Evolutionary conservation across 2,329 filamentous ascomycete genomes (phyloP), one percentile per base, ranked within the genome.

Genomic region (Emmonsiellopsis sp.): DNA sequence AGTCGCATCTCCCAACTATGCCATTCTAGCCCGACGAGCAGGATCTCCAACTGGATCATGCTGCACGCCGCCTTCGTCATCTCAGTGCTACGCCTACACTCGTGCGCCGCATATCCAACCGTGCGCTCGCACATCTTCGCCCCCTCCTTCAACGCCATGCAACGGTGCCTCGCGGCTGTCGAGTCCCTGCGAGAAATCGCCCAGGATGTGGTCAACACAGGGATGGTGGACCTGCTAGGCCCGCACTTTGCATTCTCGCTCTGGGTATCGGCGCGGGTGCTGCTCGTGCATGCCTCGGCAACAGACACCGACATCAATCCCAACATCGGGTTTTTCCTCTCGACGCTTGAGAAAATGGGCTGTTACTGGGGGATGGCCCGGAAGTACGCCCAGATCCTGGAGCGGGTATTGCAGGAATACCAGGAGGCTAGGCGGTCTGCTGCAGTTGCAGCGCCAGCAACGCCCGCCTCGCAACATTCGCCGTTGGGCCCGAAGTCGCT

Each of bases 61-160:
- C 61, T 75, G 7, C 72, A 75, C 31, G 73, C 72, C 57, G 72
- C 72, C 6, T 75, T 74, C 45, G 71, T 75, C 10, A 73, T 71
- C 27, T 66, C 71, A 2, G 72, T 73, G 5, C 71, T 75, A 2
- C 68, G 73, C 0, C 61, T 75, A n/a, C 72, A 75, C 53, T 73
- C 72, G 2, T 67, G 71, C 2, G 71, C 72, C 0, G 73, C 72
- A 2, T 75, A 75, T 49, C 72, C 72, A 3, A 69, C 66, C 0
- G 60, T 69, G 0, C 63, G 68, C 5, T 73, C 72, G 5, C 65
- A 70, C 34, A 65, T 73, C n/a, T 73, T 75, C 36, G 63, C 71
- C 6, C 72, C 73, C 0, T 74, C 71, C 1, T 67, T 74, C 50
- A 73, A 73, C 53, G 73, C 73, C 6, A 73, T 74, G 70, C 73